Evolutionary conservation across 2,329 filamentous ascomycete genomes (phyloP), one percentile per base, ranked within the genome.

Genomic region (Endoconidiophora laricicola): DNA sequence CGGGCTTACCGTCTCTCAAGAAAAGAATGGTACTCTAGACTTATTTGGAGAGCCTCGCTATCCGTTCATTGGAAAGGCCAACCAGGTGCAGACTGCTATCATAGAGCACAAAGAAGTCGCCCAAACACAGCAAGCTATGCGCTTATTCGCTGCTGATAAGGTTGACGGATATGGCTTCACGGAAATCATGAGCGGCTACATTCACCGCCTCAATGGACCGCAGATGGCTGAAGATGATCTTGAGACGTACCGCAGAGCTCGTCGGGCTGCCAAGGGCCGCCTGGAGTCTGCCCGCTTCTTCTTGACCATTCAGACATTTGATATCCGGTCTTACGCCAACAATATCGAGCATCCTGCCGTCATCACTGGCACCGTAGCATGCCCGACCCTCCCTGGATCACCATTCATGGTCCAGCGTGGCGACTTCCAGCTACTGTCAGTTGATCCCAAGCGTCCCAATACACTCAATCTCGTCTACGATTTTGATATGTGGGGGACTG

Each of bases 101-200:
- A 57, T 64, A n/a, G 68, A 71, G 54, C 57, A 57, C 3, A 56
- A 57, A 5, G 64, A 61, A 44, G 61, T 72, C 24, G 54, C 56
- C 6, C 59, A 60, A 16, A 65, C 67, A 1, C 59, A 59, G 14
- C 46, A 45, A 16, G 47, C 63, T 12, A 69, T 74, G 49, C 58
- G 60, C 18, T 58, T 60, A 20, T 73, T 71, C 4, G 63, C 62
- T 24, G 63, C 63, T 2, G 56, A 69, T 46, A 65, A 69, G 29
- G 66, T 69, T 7, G 63, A 63, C 41, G 74, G 75, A 0, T 69
- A 79, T 49, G 72, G 71, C 22, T 82, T 82, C 57, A 74, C 73
- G 0, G 78, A 82, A 59, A 71, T 79, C 52, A 79, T 82, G 76
- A 69, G 71, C 6, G 78, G 78, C 7, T 74, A 73, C 55, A 67